These are phyloP conservation scores for Kodamaea nitidulidarum DNA, from an alignment of 805 yeast genomes.

Conservation along the genomic window DNA sequence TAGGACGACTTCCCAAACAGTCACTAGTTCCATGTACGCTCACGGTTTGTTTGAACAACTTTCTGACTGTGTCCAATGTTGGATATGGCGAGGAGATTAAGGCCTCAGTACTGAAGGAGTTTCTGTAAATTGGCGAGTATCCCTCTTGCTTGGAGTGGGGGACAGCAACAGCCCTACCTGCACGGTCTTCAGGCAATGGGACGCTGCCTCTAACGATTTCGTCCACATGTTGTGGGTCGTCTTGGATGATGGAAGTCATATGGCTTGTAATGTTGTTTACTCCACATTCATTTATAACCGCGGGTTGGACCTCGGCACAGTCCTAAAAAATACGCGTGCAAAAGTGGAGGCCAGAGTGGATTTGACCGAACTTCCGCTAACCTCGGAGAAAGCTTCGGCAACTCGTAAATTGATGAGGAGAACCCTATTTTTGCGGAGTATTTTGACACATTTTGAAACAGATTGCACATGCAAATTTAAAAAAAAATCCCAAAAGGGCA, in stretches of 20 bases:
- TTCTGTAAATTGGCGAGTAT: slow-evolving; percentile 51
- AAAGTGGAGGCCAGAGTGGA: too few species aligned
- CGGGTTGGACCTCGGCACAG: not conserved
- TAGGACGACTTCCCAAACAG: slow-evolving; percentile 45
- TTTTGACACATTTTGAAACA: not conserved
- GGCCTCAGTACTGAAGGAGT: slow-evolving; percentile 16
- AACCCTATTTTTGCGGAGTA: not conserved
- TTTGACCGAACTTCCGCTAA: too few species aligned
- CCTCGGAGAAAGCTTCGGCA: too few species aligned
- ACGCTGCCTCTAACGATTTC: not conserved
- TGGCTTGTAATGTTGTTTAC: not conserved
- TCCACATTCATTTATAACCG: slow-evolving; percentile 1
- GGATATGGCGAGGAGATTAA: slow-evolving; percentile 41
- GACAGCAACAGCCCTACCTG: slow-evolving; percentile 21
- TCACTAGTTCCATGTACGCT: slow-evolving; percentile 31
- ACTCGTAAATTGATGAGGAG: too few species aligned
- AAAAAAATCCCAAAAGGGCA: not conserved
- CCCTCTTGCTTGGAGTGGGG: slow-evolving; percentile 42
- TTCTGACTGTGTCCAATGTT: slow-evolving; percentile 41
- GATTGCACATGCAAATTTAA: not conserved
- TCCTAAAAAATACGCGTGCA: too few species aligned
- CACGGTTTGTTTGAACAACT: slow-evolving; percentile 41
- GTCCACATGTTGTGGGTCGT: slow-evolving; percentile 2
- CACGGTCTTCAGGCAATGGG: slow-evolving; percentile 3
- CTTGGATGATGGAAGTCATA: slow-evolving; percentile 6